phyloP scores from a whole-genome alignment of 1,139 yeast genomes.

The Debaryomycetaceae sp. region DNA sequence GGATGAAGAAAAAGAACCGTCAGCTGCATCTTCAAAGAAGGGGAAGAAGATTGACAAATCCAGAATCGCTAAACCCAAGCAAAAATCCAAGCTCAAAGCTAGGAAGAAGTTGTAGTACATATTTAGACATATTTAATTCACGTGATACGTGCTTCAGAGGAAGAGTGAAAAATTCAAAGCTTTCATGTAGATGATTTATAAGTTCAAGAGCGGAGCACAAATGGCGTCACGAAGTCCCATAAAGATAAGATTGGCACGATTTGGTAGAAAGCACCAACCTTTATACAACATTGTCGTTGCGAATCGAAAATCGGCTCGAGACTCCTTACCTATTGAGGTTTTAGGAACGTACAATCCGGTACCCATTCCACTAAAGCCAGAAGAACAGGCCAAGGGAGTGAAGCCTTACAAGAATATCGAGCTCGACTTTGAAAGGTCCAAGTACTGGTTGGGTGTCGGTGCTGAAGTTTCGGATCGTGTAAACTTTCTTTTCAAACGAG shows the following conservation, averaged over 20 bases:
- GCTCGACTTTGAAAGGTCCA: slow-evolving; percentile 85
- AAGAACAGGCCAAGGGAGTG: slow-evolving; percentile 48
- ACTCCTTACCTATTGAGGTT: slow-evolving; percentile 88
- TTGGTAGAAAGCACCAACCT: slow-evolving; percentile 87
- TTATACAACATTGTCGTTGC: slow-evolving; percentile 90
- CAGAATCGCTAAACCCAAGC: slow-evolving; percentile 38
- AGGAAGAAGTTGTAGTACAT: slow-evolving; percentile 49
- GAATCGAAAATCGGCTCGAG: slow-evolving; percentile 68
- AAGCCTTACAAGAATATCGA: slow-evolving; percentile 74
- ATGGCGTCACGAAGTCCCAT: slow-evolving; percentile 19
- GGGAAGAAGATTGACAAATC: slow-evolving; percentile 17
- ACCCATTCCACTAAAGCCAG: slow-evolving; percentile 66
- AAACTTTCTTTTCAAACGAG: slow-evolving; percentile 70
- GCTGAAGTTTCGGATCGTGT: slow-evolving; percentile 92
- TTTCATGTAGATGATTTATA: background rate
- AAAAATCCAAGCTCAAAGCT: slow-evolving; percentile 45
- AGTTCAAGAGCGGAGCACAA: background rate
- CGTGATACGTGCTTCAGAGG: background rate
- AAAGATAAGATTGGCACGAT: slow-evolving; percentile 78
- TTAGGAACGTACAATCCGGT: slow-evolving; percentile 90
- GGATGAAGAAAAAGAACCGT: slow-evolving; percentile 20
- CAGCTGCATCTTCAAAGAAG: slow-evolving; percentile 9
- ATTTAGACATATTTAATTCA: background rate
- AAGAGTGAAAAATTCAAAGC: background rate
- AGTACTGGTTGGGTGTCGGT: slow-evolving; percentile 98